These are phyloP conservation scores for Coprinopsis sp. DNA, from an alignment of 768 basidiomycete species.

Conservation along the genomic window DNA sequence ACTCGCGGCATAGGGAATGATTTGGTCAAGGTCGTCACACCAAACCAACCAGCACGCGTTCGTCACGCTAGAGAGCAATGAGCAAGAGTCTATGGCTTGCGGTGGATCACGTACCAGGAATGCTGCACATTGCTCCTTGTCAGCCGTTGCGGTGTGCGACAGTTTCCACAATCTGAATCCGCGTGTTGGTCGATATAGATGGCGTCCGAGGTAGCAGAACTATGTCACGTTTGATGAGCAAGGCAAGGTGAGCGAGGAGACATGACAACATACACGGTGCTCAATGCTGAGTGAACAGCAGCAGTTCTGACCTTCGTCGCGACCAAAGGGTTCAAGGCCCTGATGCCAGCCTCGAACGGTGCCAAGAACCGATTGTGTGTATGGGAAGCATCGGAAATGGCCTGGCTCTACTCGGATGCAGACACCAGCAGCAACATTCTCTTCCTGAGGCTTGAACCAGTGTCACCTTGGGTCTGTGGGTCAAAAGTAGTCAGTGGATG, in stretches of 20 bases:
- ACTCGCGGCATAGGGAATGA: conserved; percentile 73
- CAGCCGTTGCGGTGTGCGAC: conserved; percentile 63
- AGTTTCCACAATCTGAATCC: conserved; percentile 80
- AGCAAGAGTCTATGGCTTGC: conserved; percentile 2
- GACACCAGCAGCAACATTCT: conserved; percentile 76
- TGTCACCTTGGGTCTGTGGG: conserved; percentile 68
- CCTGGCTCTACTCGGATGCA: conserved; percentile 66
- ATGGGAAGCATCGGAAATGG: conserved; percentile 78
- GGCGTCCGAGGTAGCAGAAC: conserved; percentile 52
- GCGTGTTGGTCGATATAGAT: conserved; percentile 78
- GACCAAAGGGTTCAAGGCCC: conserved; percentile 74
- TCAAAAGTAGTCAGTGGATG: background rate
- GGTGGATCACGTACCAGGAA: conserved; percentile 56
- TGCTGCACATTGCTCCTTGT: conserved; percentile 89
- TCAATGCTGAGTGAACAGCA: conserved; percentile 73
- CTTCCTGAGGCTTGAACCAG: conserved; percentile 87
- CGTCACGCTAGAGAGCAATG: conserved; percentile 57
- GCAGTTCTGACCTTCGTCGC: conserved; percentile 79
- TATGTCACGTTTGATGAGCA: conserved; percentile 21
- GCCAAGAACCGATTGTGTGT: conserved; percentile 76
- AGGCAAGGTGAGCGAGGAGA: background rate
- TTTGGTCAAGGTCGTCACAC: conserved; percentile 77
- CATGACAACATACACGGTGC: conserved; percentile 68
- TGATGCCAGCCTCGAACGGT: conserved; percentile 79
- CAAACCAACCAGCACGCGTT: conserved; percentile 79